phyloP scores from a whole-genome alignment of 176 grass and related monocot genomes.

The Rhynchospora pubera region DNA sequence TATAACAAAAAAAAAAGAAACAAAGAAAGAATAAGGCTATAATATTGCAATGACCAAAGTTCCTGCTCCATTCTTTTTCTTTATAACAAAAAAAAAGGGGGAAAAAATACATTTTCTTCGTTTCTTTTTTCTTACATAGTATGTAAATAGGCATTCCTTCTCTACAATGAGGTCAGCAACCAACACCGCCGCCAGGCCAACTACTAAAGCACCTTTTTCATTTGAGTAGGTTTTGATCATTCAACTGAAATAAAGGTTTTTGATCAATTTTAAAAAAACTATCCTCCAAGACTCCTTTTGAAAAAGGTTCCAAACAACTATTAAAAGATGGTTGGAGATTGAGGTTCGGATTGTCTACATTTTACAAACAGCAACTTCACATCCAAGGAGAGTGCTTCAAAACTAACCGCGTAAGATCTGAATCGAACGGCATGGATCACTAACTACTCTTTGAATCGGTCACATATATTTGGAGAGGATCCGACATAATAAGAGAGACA shows the following conservation, averaged over 20 bases:
- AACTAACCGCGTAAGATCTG: neutral
- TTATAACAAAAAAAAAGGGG: no score
- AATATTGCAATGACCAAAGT: neutral
- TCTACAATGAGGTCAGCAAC: neutral
- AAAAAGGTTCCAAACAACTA: neutral
- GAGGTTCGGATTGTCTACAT: neutral
- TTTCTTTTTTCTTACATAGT: neutral
- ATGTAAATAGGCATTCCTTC: neutral
- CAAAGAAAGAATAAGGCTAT: no score
- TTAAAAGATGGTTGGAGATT: neutral
- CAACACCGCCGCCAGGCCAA: neutral
- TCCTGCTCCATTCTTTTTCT: neutral
- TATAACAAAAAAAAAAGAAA: no score
- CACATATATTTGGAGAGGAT: neutral
- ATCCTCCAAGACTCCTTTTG: neutral
- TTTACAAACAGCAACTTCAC: neutral
- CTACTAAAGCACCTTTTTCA: neutral
- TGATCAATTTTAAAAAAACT: neutral
- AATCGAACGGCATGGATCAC: neutral
- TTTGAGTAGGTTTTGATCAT: neutral
- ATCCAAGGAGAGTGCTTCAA: no score
- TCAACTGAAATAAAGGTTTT: neutral
- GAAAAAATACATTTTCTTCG: neutral
- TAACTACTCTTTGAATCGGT: neutral
- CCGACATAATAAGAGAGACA: neutral